phyloP scores from a whole-genome alignment of 1,284 basidiomycete genomes.

The Neonothopanus nambi region DNA sequence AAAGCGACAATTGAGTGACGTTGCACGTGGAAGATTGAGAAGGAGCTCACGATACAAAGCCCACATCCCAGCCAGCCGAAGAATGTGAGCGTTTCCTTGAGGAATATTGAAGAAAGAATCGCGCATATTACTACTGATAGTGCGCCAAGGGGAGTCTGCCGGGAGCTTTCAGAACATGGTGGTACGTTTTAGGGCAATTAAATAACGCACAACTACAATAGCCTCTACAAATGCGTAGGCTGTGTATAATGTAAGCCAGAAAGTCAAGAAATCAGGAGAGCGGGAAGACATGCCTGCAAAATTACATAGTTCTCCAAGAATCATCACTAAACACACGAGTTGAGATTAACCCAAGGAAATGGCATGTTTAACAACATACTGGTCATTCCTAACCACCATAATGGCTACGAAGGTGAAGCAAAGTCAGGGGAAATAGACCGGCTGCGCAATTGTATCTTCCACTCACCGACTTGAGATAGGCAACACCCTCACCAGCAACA shows the following conservation, averaged over 20 bases:
- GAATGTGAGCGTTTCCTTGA: slow-evolving; percentile 89
- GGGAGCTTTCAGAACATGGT: slow-evolving; percentile 9
- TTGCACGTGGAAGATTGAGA: background rate
- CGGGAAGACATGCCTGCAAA: slow-evolving; percentile 66
- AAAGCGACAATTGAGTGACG: slow-evolving; percentile 9
- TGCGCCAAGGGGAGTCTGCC: slow-evolving; percentile 90
- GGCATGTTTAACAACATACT: slow-evolving; percentile 44
- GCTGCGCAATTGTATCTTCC: slow-evolving; percentile 2
- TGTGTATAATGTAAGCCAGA: slow-evolving; percentile 28
- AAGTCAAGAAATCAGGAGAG: slow-evolving; percentile 13
- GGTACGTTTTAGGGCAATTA: background rate
- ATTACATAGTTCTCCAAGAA: slow-evolving; percentile 79
- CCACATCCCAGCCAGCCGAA: slow-evolving; percentile 94
- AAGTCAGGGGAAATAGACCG: slow-evolving; percentile 11
- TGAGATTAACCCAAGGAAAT: background rate
- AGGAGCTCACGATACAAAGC: slow-evolving; percentile 72
- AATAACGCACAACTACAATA: slow-evolving; percentile 72
- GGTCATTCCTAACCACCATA: slow-evolving; percentile 90
- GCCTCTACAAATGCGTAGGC: slow-evolving; percentile 92
- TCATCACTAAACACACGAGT: slow-evolving; percentile 62
- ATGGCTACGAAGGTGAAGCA: slow-evolving; percentile 37
- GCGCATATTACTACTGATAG: slow-evolving; percentile 96
- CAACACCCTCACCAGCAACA: slow-evolving; percentile 89
- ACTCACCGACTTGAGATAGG: slow-evolving; percentile 88
- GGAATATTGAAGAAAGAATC: slow-evolving; percentile 89